These are phyloP conservation scores for Saturnispora quitensis DNA, from an alignment of 805 yeast genomes.

Conservation along the genomic window DNA sequence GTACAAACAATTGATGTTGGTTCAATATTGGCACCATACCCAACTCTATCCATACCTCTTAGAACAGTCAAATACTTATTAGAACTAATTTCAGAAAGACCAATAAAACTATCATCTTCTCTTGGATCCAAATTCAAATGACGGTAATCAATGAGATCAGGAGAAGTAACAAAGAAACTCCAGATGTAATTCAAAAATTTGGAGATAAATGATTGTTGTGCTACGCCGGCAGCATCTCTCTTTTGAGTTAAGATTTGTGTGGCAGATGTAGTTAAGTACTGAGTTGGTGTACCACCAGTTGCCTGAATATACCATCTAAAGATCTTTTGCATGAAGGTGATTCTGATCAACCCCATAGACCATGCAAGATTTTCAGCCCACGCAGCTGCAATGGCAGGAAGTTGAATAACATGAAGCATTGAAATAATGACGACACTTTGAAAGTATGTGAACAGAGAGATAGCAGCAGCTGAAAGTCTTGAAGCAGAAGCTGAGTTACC, in stretches of 20 bases:
- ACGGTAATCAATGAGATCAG: neutral
- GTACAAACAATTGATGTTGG: conserved; percentile 76
- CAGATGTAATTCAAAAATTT: conserved; percentile 11
- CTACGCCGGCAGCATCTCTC: neutral
- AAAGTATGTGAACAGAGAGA: conserved; percentile 76
- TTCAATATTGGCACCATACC: conserved; percentile 69
- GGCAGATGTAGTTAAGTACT: conserved; percentile 52
- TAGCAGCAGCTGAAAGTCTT: conserved; percentile 78
- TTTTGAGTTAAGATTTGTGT: conserved; percentile 70
- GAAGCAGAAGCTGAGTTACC: conserved; percentile 89
- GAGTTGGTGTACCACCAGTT: conserved; percentile 80
- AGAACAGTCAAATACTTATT: conserved; percentile 54
- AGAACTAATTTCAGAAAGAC: conserved; percentile 34
- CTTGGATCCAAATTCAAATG: neutral
- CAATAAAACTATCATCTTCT: conserved; percentile 5
- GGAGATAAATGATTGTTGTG: conserved; percentile 6
- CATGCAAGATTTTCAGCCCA: conserved; percentile 91
- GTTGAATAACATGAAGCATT: conserved; percentile 76
- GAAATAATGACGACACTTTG: conserved; percentile 78
- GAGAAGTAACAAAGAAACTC: conserved; percentile 16
- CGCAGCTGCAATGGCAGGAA: conserved; percentile 87
- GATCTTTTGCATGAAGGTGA: conserved; percentile 73
- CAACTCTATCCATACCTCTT: conserved; percentile 83
- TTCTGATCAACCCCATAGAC: conserved; percentile 86
- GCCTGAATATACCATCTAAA: conserved; percentile 80